These are phyloP conservation scores for Lepiota venenata DNA, from an alignment of 768 basidiomycete species.

Conservation along the genomic window DNA sequence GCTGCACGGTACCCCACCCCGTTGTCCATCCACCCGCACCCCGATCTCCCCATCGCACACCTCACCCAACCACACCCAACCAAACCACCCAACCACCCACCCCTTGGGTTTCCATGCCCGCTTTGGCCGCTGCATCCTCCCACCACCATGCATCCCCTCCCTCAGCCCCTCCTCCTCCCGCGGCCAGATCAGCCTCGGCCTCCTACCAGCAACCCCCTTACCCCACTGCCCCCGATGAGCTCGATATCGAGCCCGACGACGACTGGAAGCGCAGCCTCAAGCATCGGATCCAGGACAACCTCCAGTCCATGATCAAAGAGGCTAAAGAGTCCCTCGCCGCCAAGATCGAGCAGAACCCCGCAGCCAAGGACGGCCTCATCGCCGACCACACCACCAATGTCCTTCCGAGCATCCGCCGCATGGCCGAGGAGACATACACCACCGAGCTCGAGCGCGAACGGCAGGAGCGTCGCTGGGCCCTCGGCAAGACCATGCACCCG, in stretches of 20 bases:
- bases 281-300: slow-evolving; percentile 45
- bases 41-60: too few relatives aligned
- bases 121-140: slow-evolving; percentile 2
- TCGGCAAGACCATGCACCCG: slow-evolving; percentile 29
- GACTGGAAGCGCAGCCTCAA: slow-evolving; percentile 48
- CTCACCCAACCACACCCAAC: too few relatives aligned
- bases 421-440: slow-evolving; percentile 46
- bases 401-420: slow-evolving; percentile 39
- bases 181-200: neutral
- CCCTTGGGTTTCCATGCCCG: too few relatives aligned
- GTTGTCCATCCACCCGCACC: too few relatives aligned
- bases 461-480: slow-evolving; percentile 46
- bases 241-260: slow-evolving; percentile 48
- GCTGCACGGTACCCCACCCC: too few relatives aligned
- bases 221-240: slow-evolving; percentile 19
- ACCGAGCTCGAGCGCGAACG: slow-evolving; percentile 44
- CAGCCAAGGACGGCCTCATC: slow-evolving; percentile 24
- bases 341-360: slow-evolving; percentile 43
- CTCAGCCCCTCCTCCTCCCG: slow-evolving; percentile 10
- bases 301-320: slow-evolving; percentile 48
- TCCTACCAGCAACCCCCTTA: neutral
- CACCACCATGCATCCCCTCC: slow-evolving; percentile 21
- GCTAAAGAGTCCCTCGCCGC: slow-evolving; percentile 56
- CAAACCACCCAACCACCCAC: too few relatives aligned
- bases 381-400: slow-evolving; percentile 33